These are phyloP conservation scores for Mesotaenium endlicherianum DNA, from an alignment of 139 green algal genomes.

Conservation along the genomic window DNA sequence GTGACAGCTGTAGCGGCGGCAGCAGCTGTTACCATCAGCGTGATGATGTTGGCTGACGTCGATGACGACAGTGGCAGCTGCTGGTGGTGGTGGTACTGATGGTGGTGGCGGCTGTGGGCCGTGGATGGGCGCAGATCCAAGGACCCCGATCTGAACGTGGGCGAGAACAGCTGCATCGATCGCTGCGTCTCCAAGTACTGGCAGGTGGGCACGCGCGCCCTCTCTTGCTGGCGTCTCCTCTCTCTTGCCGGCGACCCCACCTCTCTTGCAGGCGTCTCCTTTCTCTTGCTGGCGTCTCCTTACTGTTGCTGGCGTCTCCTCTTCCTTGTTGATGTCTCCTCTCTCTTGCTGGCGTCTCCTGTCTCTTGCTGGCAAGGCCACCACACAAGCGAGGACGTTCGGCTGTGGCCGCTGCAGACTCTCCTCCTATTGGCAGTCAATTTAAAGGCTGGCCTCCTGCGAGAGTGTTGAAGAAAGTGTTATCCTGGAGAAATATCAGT, in stretches of 20 bases:
- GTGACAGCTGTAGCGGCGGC: background rate
- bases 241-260: background rate
- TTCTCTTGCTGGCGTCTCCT: background rate
- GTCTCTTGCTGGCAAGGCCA: background rate
- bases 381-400: background rate
- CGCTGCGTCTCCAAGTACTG: slow-evolving; percentile 94
- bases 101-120: background rate
- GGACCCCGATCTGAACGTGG: slow-evolving; percentile 87
- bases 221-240: background rate
- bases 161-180: slow-evolving; percentile 94
- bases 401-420: too few relatives aligned
- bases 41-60: background rate
- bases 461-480: background rate
- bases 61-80: background rate
- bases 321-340: background rate
- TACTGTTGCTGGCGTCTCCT: background rate
- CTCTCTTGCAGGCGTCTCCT: background rate
- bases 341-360: background rate
- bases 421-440: too few relatives aligned
- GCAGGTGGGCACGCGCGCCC: slow-evolving; percentile 71
- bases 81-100: background rate
- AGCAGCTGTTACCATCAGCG: background rate
- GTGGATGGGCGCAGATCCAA: slow-evolving; percentile 75
- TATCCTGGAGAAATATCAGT: background rate
- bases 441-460: too few relatives aligned